Base-by-base conservation (phyloP, 2,329 filamentous ascomycete species). In the Claviceps sp. region DNA sequence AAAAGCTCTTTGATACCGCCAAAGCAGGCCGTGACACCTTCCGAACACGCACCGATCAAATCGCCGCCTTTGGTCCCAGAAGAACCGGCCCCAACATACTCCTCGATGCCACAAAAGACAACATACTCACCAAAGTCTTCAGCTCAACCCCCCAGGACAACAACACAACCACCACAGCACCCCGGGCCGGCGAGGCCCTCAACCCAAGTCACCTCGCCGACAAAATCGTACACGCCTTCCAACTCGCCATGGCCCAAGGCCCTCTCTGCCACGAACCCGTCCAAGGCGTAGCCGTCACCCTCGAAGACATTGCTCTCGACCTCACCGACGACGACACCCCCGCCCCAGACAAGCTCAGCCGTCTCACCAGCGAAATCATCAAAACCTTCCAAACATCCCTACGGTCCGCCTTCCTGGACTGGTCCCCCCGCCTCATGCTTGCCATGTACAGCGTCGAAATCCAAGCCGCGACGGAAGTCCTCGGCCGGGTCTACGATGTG, bases 361-460 rank as follows among this genome's bases (percentile, higher is more conserved):
- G 90, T 2, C 73, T 97, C 0, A 97, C 90, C 0, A 89, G 93
- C 56, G 93, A 97, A 70, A 81, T 95, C 45, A 95, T 98, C 72
- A 89, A 89, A 66, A 85, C 86, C 0, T 83, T 91, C 18, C 88
- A 91, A 59, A 82, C 88, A 46, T 79, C 84, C n/a, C 88, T 98
- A 55, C 80, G 84, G 49, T 75, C 84, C 57, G 91, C 84, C 22
- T 95, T 97, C 73, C 74, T 96, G 18, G 93, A 97, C 73, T 98
- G 93, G 93, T 91, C 85, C 41, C 87, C 93, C 0, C 83, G 93
- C n/a, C 79, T 98, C 59, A 81, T 97, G 71, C 81, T 98, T 45
- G 93, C 93, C 50, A 97, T 97, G 88, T 98, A 98, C 72, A 88
- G 82, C 52, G 95, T 91, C 66, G 93, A 97, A 66, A 97, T 98